Percentiles rank a stretch among this genome's conserved stretches.
Conservation (phyloP, 1,284 basidiomycete species). For the Ceratobasidium sp. region DNA sequence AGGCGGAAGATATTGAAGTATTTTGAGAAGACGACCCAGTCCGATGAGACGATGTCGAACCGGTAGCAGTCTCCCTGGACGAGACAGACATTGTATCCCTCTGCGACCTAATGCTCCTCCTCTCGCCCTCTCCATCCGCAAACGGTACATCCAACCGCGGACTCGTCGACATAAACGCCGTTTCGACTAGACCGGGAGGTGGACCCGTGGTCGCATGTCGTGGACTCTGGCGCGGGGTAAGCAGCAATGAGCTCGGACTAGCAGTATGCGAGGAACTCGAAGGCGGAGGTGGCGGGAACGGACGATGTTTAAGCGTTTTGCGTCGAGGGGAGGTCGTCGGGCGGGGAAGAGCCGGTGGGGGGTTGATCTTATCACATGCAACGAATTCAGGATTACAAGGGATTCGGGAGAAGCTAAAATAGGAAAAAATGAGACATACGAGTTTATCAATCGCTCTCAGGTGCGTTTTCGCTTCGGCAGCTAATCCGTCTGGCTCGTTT, state of each 20-base stretch:
- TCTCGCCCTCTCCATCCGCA: neutral
- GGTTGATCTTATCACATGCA: constrained; percentile 1
- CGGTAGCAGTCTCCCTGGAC: neutral
- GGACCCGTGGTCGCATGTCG: neutral
- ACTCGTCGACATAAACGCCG: neutral
- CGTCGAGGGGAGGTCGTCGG: constrained; percentile 19
- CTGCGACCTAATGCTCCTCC: neutral
- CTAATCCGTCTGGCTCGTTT: constrained; percentile 60
- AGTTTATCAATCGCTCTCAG: constrained; percentile 68
- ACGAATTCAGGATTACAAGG: neutral
- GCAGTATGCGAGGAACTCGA: no score
- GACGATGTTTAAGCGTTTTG: constrained; percentile 25
- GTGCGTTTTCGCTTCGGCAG: constrained; percentile 65
- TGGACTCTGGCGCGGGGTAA: neutral
- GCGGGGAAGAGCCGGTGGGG: neutral
- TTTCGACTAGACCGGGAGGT: neutral
- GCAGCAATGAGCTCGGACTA: neutral
- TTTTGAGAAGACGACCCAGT: neutral
- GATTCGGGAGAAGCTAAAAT: neutral
- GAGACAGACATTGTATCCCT: neutral
- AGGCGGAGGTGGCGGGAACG: constrained; percentile 38
- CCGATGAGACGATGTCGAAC: neutral
- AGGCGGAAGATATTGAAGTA: neutral
- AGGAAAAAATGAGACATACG: constrained; percentile 59
- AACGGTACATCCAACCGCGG: neutral